Conservation (phyloP, 441 rosid genomes). For the Erodium trifolium region DNA sequence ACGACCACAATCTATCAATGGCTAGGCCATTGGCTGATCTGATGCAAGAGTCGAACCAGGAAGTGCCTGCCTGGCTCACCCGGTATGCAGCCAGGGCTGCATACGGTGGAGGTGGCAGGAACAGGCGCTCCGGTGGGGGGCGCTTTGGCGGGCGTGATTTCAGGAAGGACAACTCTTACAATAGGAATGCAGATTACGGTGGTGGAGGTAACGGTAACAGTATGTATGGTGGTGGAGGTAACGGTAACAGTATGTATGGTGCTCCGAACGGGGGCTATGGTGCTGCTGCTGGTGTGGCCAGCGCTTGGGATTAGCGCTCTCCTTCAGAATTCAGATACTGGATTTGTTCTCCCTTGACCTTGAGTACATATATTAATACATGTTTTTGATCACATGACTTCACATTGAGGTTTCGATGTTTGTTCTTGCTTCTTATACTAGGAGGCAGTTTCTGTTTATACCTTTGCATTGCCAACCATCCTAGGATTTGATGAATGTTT, state of each 20-base stretch:
- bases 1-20: constrained; percentile 62
- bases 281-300: constrained; percentile 37
- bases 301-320: constrained; percentile 74
- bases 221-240: constrained; percentile 36
- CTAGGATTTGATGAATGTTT: too few relatives aligned
- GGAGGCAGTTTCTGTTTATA: too few relatives aligned
- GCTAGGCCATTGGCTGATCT: constrained; percentile 61
- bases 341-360: constrained; percentile 13
- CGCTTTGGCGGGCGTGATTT: constrained; percentile 63
- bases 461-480: too few relatives aligned
- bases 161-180: constrained; percentile 47
- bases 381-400: constrained; percentile 14
- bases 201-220: constrained; percentile 23
- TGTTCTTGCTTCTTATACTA: too few relatives aligned
- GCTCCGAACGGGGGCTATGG: constrained; percentile 46
- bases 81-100: constrained; percentile 62
- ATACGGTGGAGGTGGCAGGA: constrained; percentile 45
- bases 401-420: constrained; percentile 8
- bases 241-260: constrained; percentile 32
- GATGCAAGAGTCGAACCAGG: constrained; percentile 94
- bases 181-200: constrained; percentile 37
- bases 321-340: constrained; percentile 8
- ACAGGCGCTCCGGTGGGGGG: constrained; percentile 67
- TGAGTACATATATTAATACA: constrained; percentile 10
- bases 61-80: constrained; percentile 84